phyloP scores from a whole-genome alignment of 176 grass and related monocot species.

The Rhynchospora tenuis region DNA sequence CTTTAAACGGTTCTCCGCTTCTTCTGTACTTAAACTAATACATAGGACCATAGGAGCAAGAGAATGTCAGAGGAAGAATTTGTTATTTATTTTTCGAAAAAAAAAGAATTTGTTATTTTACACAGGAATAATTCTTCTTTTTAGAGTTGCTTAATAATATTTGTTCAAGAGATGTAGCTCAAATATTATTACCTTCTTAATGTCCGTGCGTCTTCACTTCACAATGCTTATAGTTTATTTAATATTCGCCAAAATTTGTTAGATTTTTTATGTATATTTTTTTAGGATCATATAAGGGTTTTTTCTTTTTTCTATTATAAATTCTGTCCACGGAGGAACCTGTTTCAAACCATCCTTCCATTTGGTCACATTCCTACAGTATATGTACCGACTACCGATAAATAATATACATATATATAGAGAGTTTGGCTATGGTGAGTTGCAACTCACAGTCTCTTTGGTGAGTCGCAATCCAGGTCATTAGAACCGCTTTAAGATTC shows the following conservation, averaged over 20 bases:
- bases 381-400: no score
- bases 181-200: background rate
- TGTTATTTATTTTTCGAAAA: no score
- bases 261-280: background rate
- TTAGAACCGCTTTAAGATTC: no score
- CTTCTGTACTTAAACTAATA: conserved; percentile 1
- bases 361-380: no score
- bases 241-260: no score
- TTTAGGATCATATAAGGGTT: background rate
- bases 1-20: conserved; percentile 11
- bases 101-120: background rate
- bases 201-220: background rate
- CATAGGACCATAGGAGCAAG: background rate
- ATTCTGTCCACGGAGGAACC: background rate
- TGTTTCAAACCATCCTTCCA: background rate
- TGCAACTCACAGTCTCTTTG: no score
- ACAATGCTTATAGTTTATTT: no score
- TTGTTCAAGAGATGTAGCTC: background rate
- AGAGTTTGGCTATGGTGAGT: no score
- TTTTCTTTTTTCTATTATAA: background rate
- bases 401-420: no score
- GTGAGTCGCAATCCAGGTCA: no score
- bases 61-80: conserved; percentile 14
- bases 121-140: background rate
- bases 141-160: background rate